Base-by-base conservation (phyloP, 768 basidiomycete genomes). In the Russula ochroleuca region DNA sequence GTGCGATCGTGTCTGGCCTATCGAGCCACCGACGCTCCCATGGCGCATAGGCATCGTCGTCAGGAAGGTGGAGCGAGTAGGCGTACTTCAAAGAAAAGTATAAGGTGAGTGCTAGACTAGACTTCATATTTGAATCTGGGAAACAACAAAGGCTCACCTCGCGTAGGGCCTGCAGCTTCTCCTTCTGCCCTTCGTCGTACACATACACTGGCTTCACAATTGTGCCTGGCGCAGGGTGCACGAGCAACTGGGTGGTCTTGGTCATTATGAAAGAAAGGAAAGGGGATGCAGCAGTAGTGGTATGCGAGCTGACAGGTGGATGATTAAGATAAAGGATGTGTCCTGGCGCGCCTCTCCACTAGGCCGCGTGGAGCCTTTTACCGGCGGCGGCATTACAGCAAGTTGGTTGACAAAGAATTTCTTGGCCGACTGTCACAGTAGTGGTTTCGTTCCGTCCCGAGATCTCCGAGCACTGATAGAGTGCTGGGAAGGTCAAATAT, bases 21-120 rank as follows among this genome's bases (percentile, higher is more conserved):
- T 78, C 76, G 6, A 95, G 75, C 87, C 92, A 95, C 63, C 86
- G 81, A 21, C 78, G 73, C 73, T 95, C 92, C 89, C 90, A 92
- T 55, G 80, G 76, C 63, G 85, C 71, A 70, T 94, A 94, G 8
- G 86, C 75, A 70, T 95, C 90, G 14, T 80, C 78, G 41, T 79
- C 68, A 3, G 90, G 87, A 4, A 94, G 78, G 5, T 81, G 70
- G 45, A 89, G 75, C n/a, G 82, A 78, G 25, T 83, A 69, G 33
- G 89, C 84, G 68, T 89, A 89, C 92, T 94, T 67, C 47, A 33
- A 50, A 14, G 3, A 9, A 55, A 1, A 3, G 11, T 0, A 19
- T 5, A 3, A 3, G 51, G 14, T 35, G n/a, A 35, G 33, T 14
- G 7, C 7, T 35, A 11, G 25, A 17, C 25, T 23, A 28, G 14